Evolutionary conservation across 129 eudicot species (phyloP), one percentile per base, ranked within the genome.

Genomic region (Flaveria trinervia): DNA sequence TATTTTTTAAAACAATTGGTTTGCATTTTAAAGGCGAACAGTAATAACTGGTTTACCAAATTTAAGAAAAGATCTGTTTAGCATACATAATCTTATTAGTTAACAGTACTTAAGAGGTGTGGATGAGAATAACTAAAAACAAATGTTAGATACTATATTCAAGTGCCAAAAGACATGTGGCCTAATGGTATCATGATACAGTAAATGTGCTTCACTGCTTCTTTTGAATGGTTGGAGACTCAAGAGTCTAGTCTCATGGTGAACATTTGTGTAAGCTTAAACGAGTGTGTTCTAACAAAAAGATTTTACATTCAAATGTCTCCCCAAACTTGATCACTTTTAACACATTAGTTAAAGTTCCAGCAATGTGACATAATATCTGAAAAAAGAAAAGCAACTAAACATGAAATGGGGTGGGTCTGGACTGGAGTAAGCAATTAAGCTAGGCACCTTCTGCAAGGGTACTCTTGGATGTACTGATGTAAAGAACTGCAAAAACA

Each of bases 381-480:
- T 23, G 50, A 17, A 59, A 78, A 36, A 46, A 13, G 7, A 73
- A 71, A 65, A 33, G 49, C 77, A 61, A 61, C 77, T 28, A 23
- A 69, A 43, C 57, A 68, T 68, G 26, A 17, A 51, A 25, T 70
- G 79, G 41, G 51, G 12, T 30, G 72, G 22, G 50, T 46, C 52
- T 28, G 76, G 44, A 7, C 26, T 70, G 81, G 44, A 7, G 30
- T 45, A 51, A 65, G 73, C 82, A 26, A 7, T 18, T 45, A 51
- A 65, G 73, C 82, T 88, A 88, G 6, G 90, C 85, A 57, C 97
- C 98, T 78, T 91, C 98, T 48, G 86, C 96, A 66, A 85, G 84
- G 54, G 93, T 90, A 73, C 89, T 89, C 90, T 94, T 94, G 51
- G 98, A 82, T 61, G 98, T 94, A 89, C 98, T 94, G 90, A 94